Conservation (phyloP, 78 protist genomes). For the Monocercomonoides exilis region DNA sequence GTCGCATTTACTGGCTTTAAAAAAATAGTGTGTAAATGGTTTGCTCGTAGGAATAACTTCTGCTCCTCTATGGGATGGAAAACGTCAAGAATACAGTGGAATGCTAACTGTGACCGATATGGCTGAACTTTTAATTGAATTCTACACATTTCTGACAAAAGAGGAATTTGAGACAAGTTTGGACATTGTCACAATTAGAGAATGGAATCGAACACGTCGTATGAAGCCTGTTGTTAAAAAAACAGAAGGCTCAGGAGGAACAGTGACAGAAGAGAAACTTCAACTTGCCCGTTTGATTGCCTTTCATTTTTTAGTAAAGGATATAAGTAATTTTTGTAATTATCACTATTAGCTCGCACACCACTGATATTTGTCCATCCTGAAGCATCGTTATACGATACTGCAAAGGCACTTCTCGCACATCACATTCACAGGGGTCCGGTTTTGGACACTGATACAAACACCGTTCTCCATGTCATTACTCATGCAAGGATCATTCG, state of each 20-base stretch:
- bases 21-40: not conserved
- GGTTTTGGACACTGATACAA: constrained; percentile 35
- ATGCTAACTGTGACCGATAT: constrained; percentile 55
- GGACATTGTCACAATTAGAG: constrained; percentile 29
- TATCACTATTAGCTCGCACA: not conserved
- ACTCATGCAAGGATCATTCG: constrained; percentile 43
- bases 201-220: constrained; percentile 25
- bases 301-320: not conserved
- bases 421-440: constrained; percentile 45
- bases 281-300: not conserved
- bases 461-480: constrained; percentile 25
- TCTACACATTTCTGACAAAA: not conserved
- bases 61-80: constrained; percentile 47
- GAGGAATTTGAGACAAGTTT: constrained; percentile 4
- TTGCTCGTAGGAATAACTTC: constrained; percentile 15
- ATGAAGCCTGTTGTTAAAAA: not conserved
- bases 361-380: constrained; percentile 16
- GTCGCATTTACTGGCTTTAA: not conserved
- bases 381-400: constrained; percentile 6
- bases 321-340: not conserved
- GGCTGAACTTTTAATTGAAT: constrained; percentile 31
- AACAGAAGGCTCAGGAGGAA: not conserved
- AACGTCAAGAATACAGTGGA: constrained; percentile 27
- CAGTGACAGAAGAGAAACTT: not conserved
- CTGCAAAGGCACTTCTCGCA: not conserved